Percentiles rank a stretch among this genome's conserved stretches.
Evolutionary conservation across 805 yeast genomes (phyloP).

Genomic region (Tetrapisispora nanseiensis): DNA sequence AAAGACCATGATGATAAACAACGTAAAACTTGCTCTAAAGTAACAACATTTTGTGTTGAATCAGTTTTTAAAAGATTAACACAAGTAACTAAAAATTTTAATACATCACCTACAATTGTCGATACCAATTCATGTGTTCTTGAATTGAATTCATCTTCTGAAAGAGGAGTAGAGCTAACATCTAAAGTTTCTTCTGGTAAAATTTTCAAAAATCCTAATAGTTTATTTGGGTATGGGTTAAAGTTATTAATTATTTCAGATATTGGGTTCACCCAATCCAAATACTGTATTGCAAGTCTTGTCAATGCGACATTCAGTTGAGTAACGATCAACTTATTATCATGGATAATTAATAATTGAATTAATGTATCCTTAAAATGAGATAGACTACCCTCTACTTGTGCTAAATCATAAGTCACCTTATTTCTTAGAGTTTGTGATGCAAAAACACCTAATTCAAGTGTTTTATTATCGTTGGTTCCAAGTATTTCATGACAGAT

Average conservation of each 20-base stretch:
- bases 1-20: constrained; percentile 86
- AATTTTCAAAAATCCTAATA: constrained; percentile 74
- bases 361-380: constrained; percentile 64
- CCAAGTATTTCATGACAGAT: constrained; percentile 47
- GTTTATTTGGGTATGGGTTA: constrained; percentile 33
- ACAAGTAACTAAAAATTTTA: constrained; percentile 50
- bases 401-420: constrained; percentile 74
- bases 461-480: constrained; percentile 24
- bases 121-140: constrained; percentile 58
- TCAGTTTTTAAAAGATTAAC: constrained; percentile 21
- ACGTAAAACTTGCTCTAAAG: constrained; percentile 41
- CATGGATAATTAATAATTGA: constrained; percentile 42
- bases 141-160: constrained; percentile 66
- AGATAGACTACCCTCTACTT: constrained; percentile 46
- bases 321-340: constrained; percentile 55
- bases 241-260: constrained; percentile 48
- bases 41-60: constrained; percentile 14
- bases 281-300: constrained; percentile 67
- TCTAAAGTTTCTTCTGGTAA: constrained; percentile 87
- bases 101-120: constrained; percentile 57
- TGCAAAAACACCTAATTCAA: constrained; percentile 68
- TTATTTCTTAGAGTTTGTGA: constrained; percentile 85
- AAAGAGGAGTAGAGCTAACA: constrained; percentile 63
- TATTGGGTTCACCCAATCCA: constrained; percentile 63
- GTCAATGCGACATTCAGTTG: constrained; percentile 79